Base-by-base conservation (phyloP, 1,284 basidiomycete species). In the Moesziomyces sp. region DNA sequence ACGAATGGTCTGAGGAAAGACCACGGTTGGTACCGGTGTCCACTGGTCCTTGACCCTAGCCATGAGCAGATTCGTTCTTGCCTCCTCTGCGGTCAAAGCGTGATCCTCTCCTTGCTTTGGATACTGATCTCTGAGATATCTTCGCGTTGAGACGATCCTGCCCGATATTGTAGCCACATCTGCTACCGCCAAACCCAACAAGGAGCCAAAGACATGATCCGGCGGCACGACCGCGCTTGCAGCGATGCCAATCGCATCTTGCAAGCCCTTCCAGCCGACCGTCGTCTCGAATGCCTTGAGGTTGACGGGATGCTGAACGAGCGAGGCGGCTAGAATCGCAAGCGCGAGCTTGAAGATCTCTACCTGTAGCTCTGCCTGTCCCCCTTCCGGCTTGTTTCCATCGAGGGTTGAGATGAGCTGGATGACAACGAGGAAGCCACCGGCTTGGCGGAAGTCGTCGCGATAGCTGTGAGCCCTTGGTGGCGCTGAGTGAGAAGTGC, bases 361-460 rank as follows among this genome's bases (percentile, higher is more conserved):
- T 23, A 73, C 33, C 18, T 64, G 60, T 14, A 76, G 60, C 23
- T 49, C 52, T 16, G 49, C 45, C 6, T 66, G 56, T 7, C 44
- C 49, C 3, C 58, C 51, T 18, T 51, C 35, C 9, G 42, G 11
- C 13, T 52, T 55, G 18, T 58, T 49, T 7, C 28, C 30, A 21
- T 78, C 74, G 8, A 82, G 57, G 0, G 70, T 58, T 5, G 73
- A 74, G 10, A 82, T 69, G n/a, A 81, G 61, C 49, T 79, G 77
- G 9, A 80, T 50, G 6, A 82, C 63, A 30, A 74, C 74, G 14
- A 81, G 58, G 24, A 81, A 81, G 19, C 80, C 80, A 24, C 80
- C 80, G 10, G 61, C 52, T 21, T 75, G 58, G 19, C 78, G 68
- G 54, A 82, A 82, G 9, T 61, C 66, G 11, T 76, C 76, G 9